Evolutionary conservation across 148 eudicot genomes (phyloP), one percentile per base, ranked within the genome.

Genomic region (Vaccinium darrowii): DNA sequence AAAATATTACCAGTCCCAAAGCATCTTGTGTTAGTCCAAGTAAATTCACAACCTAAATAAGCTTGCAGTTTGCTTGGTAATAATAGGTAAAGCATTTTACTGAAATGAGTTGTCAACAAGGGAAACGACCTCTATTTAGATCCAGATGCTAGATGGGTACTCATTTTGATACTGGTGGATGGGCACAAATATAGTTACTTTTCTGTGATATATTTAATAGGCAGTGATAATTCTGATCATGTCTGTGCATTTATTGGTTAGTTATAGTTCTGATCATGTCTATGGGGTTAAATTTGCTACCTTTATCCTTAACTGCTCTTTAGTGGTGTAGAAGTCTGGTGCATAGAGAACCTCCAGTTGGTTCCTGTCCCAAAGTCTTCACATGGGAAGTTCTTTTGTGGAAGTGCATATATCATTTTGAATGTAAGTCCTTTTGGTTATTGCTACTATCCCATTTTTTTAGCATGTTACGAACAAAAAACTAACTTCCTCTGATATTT

Each of bases 291-390:
- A 53, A 30, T 50, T 63, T 79, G 52, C 71, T 18, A 73, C 30
- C 30, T 30, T 47, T 87, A 52, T 73, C 86, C 89, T 89, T 90
- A 83, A 87, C 88, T 67, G 62, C 43, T 80, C 27, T 82, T 79
- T 63, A 92, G 97, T 58, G 95, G 94, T 53, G 84, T 91, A 57
- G 94, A 91, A 87, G 87, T 94, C 65, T 94, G 97, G 97, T 88
- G 93, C 80, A 81, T 90, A 63, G 92, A 91, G 85, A 91, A 91
- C 84, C 90, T 89, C 39, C 82, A 71, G 56, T 89, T 92, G 84
- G 95, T 92, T 72, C 87, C 88, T 27, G 87, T 94, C 49, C 93
- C 92, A 84, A 88, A 88, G 84, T 88, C 94, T 86, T 90, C 91
- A 54, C 86, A 89, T 88, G 94, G 95, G 51, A 92, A 90, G 27